Percentiles rank a stretch among this genome's conserved stretches.
phyloP scores from a whole-genome alignment of 1,284 basidiomycete genomes.

The Ceratobasidium theobromae region DNA sequence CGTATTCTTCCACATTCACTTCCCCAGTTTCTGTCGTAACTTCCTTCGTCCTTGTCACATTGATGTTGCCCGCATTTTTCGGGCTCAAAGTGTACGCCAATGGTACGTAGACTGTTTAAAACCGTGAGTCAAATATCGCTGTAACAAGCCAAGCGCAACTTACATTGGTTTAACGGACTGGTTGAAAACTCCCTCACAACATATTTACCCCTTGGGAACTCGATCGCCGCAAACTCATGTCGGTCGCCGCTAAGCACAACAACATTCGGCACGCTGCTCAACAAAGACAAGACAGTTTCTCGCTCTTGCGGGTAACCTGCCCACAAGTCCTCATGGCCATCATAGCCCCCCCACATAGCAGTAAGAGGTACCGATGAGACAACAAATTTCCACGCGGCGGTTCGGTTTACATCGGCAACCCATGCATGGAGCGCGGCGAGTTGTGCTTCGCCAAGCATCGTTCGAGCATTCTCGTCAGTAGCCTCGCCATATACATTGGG shows the following conservation, averaged over 20 bases:
- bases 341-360: constrained; percentile 66
- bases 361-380: constrained; percentile 78
- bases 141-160: neutral
- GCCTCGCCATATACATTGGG: constrained; percentile 43
- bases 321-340: constrained; percentile 71
- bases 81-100: constrained; percentile 53
- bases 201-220: constrained; percentile 52
- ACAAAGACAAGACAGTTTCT: constrained; percentile 53
- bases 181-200: constrained; percentile 57
- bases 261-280: constrained; percentile 73
- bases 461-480: constrained; percentile 44
- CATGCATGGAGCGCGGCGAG: constrained; percentile 65
- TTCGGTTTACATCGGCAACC: constrained; percentile 68
- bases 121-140: neutral
- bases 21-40: constrained; percentile 34
- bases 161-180: constrained; percentile 60
- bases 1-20: constrained; percentile 42
- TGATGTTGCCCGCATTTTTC: constrained; percentile 32
- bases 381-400: constrained; percentile 80
- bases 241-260: constrained; percentile 69
- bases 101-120: constrained; percentile 58
- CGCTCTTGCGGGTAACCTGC: constrained; percentile 68
- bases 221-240: constrained; percentile 78
- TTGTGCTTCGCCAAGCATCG: constrained; percentile 75
- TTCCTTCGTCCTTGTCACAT: neutral